Conservation (phyloP, 768 basidiomycete genomes). For the Artomyces pyxidatus region DNA sequence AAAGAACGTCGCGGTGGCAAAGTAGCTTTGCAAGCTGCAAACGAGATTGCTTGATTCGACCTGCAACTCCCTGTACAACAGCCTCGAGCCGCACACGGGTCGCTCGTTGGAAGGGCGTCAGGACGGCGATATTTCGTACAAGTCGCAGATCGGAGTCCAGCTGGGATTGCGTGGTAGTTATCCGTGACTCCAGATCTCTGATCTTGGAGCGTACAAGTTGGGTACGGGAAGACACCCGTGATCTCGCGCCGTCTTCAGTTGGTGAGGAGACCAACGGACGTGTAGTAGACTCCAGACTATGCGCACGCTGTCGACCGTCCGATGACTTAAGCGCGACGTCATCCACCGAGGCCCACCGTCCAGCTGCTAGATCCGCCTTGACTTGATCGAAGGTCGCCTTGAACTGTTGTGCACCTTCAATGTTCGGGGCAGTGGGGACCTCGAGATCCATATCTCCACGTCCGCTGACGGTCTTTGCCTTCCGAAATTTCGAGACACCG, state of each 20-base stretch:
- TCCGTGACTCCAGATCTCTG: constrained; percentile 50
- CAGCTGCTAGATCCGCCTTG: constrained; percentile 73
- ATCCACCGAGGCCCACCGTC: constrained; percentile 27
- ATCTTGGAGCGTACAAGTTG: constrained; percentile 55
- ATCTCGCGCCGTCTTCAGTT: constrained; percentile 9
- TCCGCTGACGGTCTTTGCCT: constrained; percentile 4
- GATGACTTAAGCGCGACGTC: constrained; percentile 20
- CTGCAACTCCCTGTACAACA: constrained; percentile 54
- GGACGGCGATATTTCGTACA: constrained; percentile 72
- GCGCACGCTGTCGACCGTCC: constrained; percentile 23
- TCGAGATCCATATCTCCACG: constrained; percentile 29
- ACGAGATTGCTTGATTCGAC: constrained; percentile 56
- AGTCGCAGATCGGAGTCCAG: constrained; percentile 65
- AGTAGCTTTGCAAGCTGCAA: constrained; percentile 63
- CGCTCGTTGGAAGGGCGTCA: constrained; percentile 81
- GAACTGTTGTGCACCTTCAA: constrained; percentile 58
- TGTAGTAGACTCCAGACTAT: constrained; percentile 24
- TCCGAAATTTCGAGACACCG: background rate
- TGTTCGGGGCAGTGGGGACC: constrained; percentile 42
- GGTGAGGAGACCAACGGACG: constrained; percentile 12
- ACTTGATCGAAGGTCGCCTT: constrained; percentile 82
- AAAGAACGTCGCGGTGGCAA: constrained; percentile 73
- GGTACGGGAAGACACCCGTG: constrained; percentile 43
- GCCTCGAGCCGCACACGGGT: constrained; percentile 70
- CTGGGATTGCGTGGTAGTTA: constrained; percentile 43